Conservation (phyloP, 2,329 filamentous ascomycete genomes). For the Dryadomyces sulphureus region DNA sequence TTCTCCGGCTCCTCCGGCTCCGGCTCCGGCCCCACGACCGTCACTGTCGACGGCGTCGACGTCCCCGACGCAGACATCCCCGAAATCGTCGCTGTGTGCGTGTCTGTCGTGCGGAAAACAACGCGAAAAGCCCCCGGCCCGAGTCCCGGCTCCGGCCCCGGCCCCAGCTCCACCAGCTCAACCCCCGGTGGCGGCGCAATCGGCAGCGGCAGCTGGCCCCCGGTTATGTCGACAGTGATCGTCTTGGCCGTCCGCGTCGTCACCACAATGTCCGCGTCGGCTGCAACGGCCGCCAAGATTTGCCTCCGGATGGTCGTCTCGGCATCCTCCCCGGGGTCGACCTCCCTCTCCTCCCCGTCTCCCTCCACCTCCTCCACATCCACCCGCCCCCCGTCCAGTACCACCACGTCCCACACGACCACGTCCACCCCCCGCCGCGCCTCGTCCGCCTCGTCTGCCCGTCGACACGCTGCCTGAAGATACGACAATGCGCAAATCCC, state of each 20-base stretch:
- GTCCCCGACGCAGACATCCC: background rate
- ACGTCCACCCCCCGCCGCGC: slow-evolving; percentile 35
- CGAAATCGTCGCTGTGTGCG: background rate
- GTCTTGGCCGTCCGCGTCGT: slow-evolving; percentile 45
- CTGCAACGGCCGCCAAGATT: slow-evolving; percentile 38
- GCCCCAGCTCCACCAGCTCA: slow-evolving; percentile 39
- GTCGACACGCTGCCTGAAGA: slow-evolving; percentile 41
- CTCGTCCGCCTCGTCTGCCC: slow-evolving; percentile 33
- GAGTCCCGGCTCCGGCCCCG: slow-evolving; percentile 9
- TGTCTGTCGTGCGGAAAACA: slow-evolving; percentile 32
- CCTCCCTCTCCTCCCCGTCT: slow-evolving; percentile 5
- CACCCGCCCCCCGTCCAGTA: slow-evolving; percentile 42
- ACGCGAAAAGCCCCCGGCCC: slow-evolving; percentile 30
- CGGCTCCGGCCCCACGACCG: background rate
- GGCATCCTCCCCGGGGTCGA: slow-evolving; percentile 26
- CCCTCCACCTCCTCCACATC: slow-evolving; percentile 25
- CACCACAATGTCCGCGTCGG: slow-evolving; percentile 42
- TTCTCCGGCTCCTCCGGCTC: too few relatives aligned
- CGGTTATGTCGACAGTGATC: slow-evolving; percentile 48
- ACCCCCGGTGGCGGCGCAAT: slow-evolving; percentile 42
- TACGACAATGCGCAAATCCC: slow-evolving; percentile 47
- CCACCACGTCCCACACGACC: slow-evolving; percentile 51
- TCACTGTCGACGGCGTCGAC: background rate
- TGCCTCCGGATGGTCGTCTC: slow-evolving; percentile 35
- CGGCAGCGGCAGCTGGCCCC: slow-evolving; percentile 33